Conservation (phyloP, 345 rosid genomes). For the Euphorbia peplus region DNA sequence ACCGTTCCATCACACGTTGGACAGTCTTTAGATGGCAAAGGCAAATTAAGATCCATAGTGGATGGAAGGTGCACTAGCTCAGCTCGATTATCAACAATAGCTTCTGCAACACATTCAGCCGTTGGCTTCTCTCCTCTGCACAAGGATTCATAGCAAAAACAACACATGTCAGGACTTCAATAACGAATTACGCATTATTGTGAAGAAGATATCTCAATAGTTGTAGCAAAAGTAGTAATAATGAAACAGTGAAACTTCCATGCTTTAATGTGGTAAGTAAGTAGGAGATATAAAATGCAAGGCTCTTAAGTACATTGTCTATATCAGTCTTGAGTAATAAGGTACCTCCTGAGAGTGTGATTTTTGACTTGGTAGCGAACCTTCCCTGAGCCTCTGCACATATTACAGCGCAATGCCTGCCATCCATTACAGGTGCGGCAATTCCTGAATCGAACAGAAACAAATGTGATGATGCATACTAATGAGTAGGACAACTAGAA, state of each 20-base stretch:
- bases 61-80: constrained; percentile 86
- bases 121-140: constrained; percentile 91
- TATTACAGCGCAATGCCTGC: constrained; percentile 83
- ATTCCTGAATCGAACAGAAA: constrained; percentile 46
- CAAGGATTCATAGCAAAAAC: constrained; percentile 17
- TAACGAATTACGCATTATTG: background rate
- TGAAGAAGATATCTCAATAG: background rate
- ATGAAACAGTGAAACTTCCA: background rate
- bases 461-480: constrained; percentile 5
- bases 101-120: constrained; percentile 72
- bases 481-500: background rate
- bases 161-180: background rate
- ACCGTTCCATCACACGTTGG: constrained; percentile 93
- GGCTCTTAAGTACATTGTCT: background rate
- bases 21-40: constrained; percentile 86
- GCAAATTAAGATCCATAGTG: constrained; percentile 50
- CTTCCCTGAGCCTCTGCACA: constrained; percentile 90
- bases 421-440: constrained; percentile 83
- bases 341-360: constrained; percentile 68
- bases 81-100: constrained; percentile 77
- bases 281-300: background rate
- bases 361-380: constrained; percentile 82
- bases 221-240: background rate
- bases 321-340: background rate
- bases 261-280: background rate